A percentile compares a stretch with the other conserved stretches of the same genome.
phyloP scores from a whole-genome alignment of 1,139 yeast genomes.

The Blastobotrys elegans region DNA sequence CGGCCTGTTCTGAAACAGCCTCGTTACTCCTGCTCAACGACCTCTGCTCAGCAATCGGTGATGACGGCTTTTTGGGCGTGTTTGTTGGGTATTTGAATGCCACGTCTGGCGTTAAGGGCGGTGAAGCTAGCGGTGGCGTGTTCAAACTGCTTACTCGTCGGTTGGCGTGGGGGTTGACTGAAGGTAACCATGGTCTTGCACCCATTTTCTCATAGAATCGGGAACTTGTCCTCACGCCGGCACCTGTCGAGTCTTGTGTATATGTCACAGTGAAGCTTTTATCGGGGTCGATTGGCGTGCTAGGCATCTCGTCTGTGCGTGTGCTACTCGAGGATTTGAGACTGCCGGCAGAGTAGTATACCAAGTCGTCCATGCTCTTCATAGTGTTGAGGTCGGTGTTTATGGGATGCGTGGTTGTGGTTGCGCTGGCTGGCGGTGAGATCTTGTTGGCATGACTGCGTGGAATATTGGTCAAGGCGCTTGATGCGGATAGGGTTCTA shows the following conservation, averaged over 20 bases:
- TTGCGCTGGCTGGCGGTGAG: not conserved
- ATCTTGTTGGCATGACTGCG: not conserved
- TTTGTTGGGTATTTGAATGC: conserved; percentile 1
- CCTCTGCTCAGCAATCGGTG: not conserved
- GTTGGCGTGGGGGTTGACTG: conserved; percentile 2
- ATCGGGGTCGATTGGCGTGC: conserved; percentile 9
- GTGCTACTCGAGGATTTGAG: not conserved
- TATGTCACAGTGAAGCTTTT: conserved; percentile 11
- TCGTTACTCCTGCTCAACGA: not conserved
- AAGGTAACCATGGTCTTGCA: conserved; percentile 16
- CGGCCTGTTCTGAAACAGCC: not conserved
- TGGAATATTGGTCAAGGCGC: not conserved
- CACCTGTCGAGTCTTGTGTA: conserved; percentile 5
- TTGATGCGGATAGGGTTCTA: conserved; percentile 12
- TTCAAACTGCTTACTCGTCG: not conserved
- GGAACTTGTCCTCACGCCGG: conserved; percentile 11
- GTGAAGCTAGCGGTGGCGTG: conserved; percentile 4
- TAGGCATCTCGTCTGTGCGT: conserved; percentile 4
- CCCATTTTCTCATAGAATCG: conserved; percentile 17
- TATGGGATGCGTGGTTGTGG: not conserved
- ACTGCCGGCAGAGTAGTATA: not conserved
- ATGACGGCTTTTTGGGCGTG: not conserved
- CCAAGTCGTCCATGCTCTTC: conserved; percentile 11
- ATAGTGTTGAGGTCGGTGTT: conserved; percentile 1
- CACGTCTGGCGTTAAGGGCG: conserved; percentile 13